phyloP scores from a whole-genome alignment of 73 alveolate genomes.

The Tetrahymena elliotti region DNA sequence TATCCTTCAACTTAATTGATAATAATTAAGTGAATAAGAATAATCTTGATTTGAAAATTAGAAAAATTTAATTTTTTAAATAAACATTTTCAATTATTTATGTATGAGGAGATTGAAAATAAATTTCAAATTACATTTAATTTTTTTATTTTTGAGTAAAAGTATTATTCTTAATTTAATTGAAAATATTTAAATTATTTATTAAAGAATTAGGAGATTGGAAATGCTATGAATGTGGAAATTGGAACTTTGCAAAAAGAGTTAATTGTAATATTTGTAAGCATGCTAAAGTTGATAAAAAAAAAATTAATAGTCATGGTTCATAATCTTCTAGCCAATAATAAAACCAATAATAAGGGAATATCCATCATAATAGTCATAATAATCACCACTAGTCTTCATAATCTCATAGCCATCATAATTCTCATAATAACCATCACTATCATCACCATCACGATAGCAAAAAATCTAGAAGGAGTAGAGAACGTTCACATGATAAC shows the following conservation, averaged over 20 bases:
- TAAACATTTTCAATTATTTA: no score
- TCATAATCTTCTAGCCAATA: background rate
- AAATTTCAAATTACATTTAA: no score
- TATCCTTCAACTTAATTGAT: no score
- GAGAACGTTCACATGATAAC: background rate
- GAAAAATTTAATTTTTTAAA: no score
- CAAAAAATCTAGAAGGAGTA: background rate
- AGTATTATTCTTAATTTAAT: no score
- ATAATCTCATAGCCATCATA: background rate
- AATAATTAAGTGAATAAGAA: no score
- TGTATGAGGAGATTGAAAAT: no score
- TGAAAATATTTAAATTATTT: no score
- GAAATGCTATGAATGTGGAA: background rate
- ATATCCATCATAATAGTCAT: background rate
- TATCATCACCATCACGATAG: background rate
- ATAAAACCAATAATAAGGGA: no score
- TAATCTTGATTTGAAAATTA: no score
- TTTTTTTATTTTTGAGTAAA: no score
- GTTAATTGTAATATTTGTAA: background rate
- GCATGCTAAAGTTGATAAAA: background rate
- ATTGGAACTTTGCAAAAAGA: background rate
- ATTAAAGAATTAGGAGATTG: background rate
- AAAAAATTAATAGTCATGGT: background rate
- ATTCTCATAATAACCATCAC: background rate
- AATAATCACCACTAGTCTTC: background rate